These are phyloP conservation scores for Truncatella angustata DNA, from an alignment of 2,329 filamentous ascomycete species.

Conservation along the genomic window DNA sequence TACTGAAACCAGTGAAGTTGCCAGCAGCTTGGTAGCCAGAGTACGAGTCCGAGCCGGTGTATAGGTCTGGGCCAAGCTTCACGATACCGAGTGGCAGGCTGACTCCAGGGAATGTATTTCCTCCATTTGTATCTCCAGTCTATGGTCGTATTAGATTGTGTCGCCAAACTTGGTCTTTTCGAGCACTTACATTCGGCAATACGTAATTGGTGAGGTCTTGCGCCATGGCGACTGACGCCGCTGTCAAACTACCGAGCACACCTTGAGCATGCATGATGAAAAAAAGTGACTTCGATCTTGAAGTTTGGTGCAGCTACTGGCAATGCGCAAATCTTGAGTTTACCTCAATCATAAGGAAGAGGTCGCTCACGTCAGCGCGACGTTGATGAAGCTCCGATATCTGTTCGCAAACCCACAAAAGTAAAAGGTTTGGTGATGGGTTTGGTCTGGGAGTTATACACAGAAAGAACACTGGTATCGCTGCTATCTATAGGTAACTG, in stretches of 20 bases:
- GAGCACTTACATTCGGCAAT: constrained; percentile 20
- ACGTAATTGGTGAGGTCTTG: constrained; percentile 21
- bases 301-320: too few species aligned
- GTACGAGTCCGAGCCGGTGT: constrained; percentile 48
- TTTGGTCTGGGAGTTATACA: too few species aligned
- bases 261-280: constrained; percentile 17
- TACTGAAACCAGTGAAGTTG: constrained; percentile 57
- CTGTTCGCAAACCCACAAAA: too few species aligned
- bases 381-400: too few species aligned
- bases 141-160: constrained; percentile 20
- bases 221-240: constrained; percentile 10
- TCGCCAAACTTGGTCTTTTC: background rate
- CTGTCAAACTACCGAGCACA: constrained; percentile 10
- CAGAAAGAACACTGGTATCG: too few species aligned
- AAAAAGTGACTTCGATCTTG: too few species aligned
- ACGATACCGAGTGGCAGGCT: constrained; percentile 46
- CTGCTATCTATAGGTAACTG: too few species aligned
- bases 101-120: constrained; percentile 51
- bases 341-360: too few species aligned
- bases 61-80: constrained; percentile 49
- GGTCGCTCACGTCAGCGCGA: too few species aligned
- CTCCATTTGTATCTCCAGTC: constrained; percentile 44
- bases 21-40: constrained; percentile 51
- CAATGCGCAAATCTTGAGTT: too few species aligned
- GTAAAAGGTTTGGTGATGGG: too few species aligned